Conservation (phyloP, 768 basidiomycete genomes). For the Rhodotorula sphaerocarpa region DNA sequence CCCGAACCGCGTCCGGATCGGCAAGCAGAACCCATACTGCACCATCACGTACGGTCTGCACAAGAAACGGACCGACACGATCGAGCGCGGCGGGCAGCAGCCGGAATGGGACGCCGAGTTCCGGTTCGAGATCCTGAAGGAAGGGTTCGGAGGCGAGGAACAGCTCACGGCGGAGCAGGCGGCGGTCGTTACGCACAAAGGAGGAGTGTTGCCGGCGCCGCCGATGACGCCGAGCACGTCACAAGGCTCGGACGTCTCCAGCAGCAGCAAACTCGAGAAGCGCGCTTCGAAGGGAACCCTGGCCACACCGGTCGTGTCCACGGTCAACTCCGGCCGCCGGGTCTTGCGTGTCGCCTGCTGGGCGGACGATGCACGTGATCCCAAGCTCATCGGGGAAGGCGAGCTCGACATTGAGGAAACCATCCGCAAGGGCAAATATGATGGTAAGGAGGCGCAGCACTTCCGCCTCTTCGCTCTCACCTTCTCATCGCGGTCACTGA, state of each 20-base stretch:
- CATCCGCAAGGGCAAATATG: slow-evolving; percentile 77
- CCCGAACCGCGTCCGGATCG: slow-evolving; percentile 58
- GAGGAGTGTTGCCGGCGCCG: slow-evolving; percentile 51
- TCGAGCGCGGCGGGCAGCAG: slow-evolving; percentile 81
- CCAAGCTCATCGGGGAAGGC: slow-evolving; percentile 70
- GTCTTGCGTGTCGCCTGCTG: slow-evolving; percentile 68
- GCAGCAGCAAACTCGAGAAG: slow-evolving; percentile 27
- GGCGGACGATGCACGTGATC: slow-evolving; percentile 68
- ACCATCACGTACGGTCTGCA: slow-evolving; percentile 57
- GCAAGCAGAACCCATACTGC: slow-evolving; percentile 81
- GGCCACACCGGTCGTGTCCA: slow-evolving; percentile 16
- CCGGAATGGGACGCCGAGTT: slow-evolving; percentile 88
- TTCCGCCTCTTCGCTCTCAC: background rate
- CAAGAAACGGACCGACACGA: slow-evolving; percentile 62
- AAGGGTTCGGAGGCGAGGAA: slow-evolving; percentile 40
- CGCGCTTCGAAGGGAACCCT: slow-evolving; percentile 38
- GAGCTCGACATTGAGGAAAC: slow-evolving; percentile 68
- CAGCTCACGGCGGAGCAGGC: slow-evolving; percentile 44
- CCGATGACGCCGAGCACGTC: slow-evolving; percentile 5
- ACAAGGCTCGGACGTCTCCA: background rate
- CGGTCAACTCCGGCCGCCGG: slow-evolving; percentile 40
- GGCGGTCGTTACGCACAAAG: slow-evolving; percentile 40
- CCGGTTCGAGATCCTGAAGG: slow-evolving; percentile 58
- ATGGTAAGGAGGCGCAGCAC: slow-evolving; percentile 54
- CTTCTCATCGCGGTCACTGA: background rate